Evolutionary conservation across 2,329 filamentous ascomycete genomes (phyloP), one percentile per base, ranked within the genome.

Genomic region (Ophiocordyceps polyrhachis-furcata): DNA sequence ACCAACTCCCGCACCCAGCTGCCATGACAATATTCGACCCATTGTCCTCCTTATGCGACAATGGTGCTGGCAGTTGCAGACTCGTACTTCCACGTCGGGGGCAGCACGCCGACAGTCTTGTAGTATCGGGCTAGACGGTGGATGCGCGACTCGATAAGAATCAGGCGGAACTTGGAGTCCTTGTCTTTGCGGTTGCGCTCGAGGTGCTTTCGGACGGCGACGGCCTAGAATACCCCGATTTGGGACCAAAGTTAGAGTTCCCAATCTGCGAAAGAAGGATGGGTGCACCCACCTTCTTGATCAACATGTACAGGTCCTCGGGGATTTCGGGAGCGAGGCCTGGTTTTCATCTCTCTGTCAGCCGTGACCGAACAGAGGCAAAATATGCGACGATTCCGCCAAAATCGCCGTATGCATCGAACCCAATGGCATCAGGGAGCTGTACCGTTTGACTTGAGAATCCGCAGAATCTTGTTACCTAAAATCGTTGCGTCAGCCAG

Each of bases 171-270:
- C 79, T 98, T 98, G 77, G 82, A 85, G 79, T 98, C 91, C 78
- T 87, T 93, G 79, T 98, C 91, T 81, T 98, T 98, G 73, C 91
- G 89, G 83, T 98, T 98, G 73, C 86, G 86, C 81, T 95, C 87
- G 58, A 98, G 86, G 74, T 98, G 93, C 85, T 98, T 98, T 75
- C 91, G 89, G 74, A 98, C 91, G 65, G 88, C 83, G 60, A 95
- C 88, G 60, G 88, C 88, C 87, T 91, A 50, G 43, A 49, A 40
- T 20, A n/a, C 23, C 17, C n/a, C 4, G 41, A 25, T 21, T 42
- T 19, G 23, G 23, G 15, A 29, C 17, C 35, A 19, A 19, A 38
- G 35, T 38, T 7, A 38, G 35, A 19, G 19, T 38, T 28, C 35
- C 15, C 35, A 38, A n/a, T 7, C 35, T 19, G 35, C 35, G 35